Base-by-base conservation (phyloP, 305 asterid genomes). In the Caryopteris hybrid region DNA sequence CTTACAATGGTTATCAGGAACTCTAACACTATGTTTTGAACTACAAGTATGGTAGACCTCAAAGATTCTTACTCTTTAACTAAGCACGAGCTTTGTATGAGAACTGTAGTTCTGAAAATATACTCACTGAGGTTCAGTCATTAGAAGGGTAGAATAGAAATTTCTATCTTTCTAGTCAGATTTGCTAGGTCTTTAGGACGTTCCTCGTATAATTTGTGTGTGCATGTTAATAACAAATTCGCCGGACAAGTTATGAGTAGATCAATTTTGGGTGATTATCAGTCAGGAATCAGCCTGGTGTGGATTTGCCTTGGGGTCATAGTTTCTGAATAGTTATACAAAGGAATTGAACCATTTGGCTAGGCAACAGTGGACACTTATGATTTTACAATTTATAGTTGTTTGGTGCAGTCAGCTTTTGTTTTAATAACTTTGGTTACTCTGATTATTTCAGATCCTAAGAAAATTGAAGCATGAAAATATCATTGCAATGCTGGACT, bases 391-490 rank as follows among this genome's bases (percentile, higher is more conserved):
- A 53, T 45, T 46, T 21, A 17, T 18, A 47, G n/a, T 67, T 20
- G 50, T 38, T 50, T 61, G 54, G 50, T 42, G 56, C 34, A 17
- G 50, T 72, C 31, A 41, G 10, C 17, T 17, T 64, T 22, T 64
- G 48, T 48, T 63, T 41, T 43, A 20, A 12, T 74, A 66, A 64
- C 55, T 29, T 64, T 72, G 57, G 43, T 69, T 70, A 27, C 59
- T 53, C 61, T 61, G 62, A 25, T 47, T 53, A 39, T 47, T 84
- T 87, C 87, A 95, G 99, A 92, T 95, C 70, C 80, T 92, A 50
- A 85, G 98, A 81, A 95, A 95, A 78, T 74, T 95, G 84, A 88
- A 95, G 86, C 99, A 95, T 72, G 92, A 84, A 76, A 95, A 95
- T 74, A 88, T 92, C 21, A 92, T 92, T 66, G 97, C 90, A 68